Evolutionary conservation across 345 rosid species (phyloP), one percentile per base, ranked within the genome.

Genomic region (Erodium maritimum): DNA sequence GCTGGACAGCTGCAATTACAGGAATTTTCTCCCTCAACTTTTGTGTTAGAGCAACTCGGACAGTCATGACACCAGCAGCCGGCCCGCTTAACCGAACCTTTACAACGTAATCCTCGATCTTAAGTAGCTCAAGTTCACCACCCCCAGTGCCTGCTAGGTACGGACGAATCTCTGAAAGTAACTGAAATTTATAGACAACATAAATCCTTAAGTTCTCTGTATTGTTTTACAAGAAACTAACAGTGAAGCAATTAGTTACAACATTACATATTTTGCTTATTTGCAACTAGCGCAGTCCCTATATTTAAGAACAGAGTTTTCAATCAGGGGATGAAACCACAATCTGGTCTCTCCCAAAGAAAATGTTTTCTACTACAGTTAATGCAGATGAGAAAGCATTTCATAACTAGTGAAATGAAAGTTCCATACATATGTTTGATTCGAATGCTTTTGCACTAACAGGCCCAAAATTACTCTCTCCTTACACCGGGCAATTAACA

Each of bases 21-120:
- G 95, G 91, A 63, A 91, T 91, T 20, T 72, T 83, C 69, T 91
- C 98, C 71, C 93, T 79, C 67, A 91, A 59, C 63, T 91, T 91
- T 60, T 91, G 96, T n/a, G 86, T 84, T 60, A 88, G 59, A 42
- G 96, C 96, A 11, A 91, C 91, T 18, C 95, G 93, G 19, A 88
- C 95, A 0, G 98, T 91, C 93, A 83, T 86, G 21, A 91, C 96
- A 24, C 72, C 79, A 21, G 96, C 98, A 54, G 96, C 96, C 60
- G 93, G 95, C 5, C 98, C 95, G 22, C 81, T 77, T 13, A 91
- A 87, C 68, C 84, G 65, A 54, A 91, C 83, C 73, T 77, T 78
- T 25, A 84, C 85, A 9, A 86, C 66, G 21, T 83, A 82, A 46
- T 76, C 94, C 68, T 85, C 64, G 3, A 89, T 93, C 69, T 82